These are phyloP conservation scores for Linnemannia elongata DNA, from an alignment of 192 early-diverging fungal genomes.

Conservation along the genomic window DNA sequence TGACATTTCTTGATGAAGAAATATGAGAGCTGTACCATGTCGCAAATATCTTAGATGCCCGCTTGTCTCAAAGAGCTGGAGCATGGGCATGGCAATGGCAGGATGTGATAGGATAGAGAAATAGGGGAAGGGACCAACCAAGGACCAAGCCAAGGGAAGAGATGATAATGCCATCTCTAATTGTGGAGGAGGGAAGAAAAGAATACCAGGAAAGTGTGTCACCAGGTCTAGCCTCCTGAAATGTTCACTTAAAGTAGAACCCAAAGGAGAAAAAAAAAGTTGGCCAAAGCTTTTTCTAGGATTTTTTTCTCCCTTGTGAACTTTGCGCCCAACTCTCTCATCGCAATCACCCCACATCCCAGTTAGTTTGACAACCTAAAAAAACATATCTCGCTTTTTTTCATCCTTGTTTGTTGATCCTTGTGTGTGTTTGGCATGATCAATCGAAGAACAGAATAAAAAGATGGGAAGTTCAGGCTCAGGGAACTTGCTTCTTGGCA, in stretches of 20 bases:
- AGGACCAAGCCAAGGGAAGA: neutral
- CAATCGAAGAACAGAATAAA: neutral
- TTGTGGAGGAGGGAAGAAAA: neutral
- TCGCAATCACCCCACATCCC: neutral
- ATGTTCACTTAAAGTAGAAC: neutral
- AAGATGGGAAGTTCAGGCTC: neutral
- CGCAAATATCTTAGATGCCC: neutral
- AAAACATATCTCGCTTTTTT: neutral
- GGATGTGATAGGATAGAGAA: neutral
- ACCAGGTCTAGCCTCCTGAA: neutral
- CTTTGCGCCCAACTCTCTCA: neutral
- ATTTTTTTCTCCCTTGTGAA: neutral
- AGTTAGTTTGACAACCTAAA: neutral
- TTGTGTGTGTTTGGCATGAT: neutral
- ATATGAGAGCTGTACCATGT: neutral
- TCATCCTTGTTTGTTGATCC: neutral
- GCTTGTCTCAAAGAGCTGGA: neutral
- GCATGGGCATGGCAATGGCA: neutral
- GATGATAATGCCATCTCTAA: neutral
- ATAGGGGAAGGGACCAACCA: neutral
- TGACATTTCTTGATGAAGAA: neutral
- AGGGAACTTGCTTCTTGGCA: neutral
- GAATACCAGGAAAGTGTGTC: neutral
- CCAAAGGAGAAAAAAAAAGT: neutral
- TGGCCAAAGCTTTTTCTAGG: neutral